Evolutionary conservation across 768 basidiomycete species (phyloP).

Genomic region (Mycena crocata): DNA sequence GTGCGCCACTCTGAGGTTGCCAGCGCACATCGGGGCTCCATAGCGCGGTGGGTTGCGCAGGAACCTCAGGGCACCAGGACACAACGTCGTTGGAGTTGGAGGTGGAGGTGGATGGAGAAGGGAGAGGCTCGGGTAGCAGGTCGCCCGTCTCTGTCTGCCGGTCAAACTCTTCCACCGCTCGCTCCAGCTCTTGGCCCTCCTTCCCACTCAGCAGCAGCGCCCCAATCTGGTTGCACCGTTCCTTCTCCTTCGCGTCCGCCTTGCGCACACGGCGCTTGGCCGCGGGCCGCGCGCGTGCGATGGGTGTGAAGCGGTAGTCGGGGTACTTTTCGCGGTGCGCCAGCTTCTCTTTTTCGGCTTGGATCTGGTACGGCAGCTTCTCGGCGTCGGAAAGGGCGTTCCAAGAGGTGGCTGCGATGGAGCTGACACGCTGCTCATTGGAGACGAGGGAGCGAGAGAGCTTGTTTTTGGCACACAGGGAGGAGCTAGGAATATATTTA

Average conservation of each 20-base stretch:
- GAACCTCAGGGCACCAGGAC: no score
- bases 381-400: conserved; percentile 61
- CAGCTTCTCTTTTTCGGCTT: conserved; percentile 63
- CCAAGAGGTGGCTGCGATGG: conserved; percentile 68
- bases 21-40: conserved; percentile 39
- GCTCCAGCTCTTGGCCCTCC: conserved; percentile 58
- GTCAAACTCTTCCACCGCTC: conserved; percentile 53
- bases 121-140: background rate
- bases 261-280: conserved; percentile 62
- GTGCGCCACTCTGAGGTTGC: conserved; percentile 4
- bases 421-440: conserved; percentile 69
- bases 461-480: conserved; percentile 65
- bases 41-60: no score
- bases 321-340: conserved; percentile 63
- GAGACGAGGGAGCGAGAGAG: conserved; percentile 61
- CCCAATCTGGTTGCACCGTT: conserved; percentile 63
- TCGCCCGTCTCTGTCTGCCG: conserved; percentile 18
- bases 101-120: background rate
- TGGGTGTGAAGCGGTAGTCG: conserved; percentile 65
- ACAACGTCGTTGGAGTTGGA: conserved; percentile 43
- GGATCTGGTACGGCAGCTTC: conserved; percentile 62
- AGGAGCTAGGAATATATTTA: conserved; percentile 50
- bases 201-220: conserved; percentile 63
- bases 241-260: conserved; percentile 58
- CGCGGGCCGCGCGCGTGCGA: conserved; percentile 52